Base-by-base conservation (phyloP, 495 filamentous ascomycete genomes). In the Cladorrhinum samala region DNA sequence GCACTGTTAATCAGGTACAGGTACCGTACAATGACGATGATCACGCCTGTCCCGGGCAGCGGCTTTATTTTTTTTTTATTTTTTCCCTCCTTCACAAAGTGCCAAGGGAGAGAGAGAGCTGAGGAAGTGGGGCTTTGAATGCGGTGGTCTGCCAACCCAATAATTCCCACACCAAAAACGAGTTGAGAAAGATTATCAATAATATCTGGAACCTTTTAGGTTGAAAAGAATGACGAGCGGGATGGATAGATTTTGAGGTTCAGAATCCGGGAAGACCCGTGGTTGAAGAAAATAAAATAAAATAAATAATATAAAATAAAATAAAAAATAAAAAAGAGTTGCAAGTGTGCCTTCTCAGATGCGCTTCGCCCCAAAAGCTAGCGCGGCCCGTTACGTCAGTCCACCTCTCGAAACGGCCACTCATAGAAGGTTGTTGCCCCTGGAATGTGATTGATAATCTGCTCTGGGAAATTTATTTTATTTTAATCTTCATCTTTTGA, bases 361-460 rank as follows among this genome's bases (percentile, higher is more conserved):
- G 30, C 45, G 50, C 63, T 59, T 52, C 63, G 63, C 63, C 63
- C 38, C 63, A 56, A 51, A 40, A 46, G 55, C 49, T 54, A 37
- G 48, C 58, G 63, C 61, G 64, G 61, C 58, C 37, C 17, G 54
- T 67, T 67, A 67, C 64, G 64, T 59, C 52, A 55, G 50, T 56
- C 27, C 17, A 27, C 17, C 19, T 36, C 23, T 20, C 16, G 42
- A 50, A 50, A 50, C 20, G 38, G 36, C 36, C 33, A 17, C 24
- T 33, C 27, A 17, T 24, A 25, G 23, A 9, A 11, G 27, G 27
- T 11, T 11, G 27, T 33, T 33, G 5, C 6, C 27, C 27, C 27
- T 33, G 27, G 27, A 33, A 11, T 33, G 5, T 33, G 11, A 33
- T 33, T 11, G 27, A 11, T 11, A 33, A n/a, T n/a, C 39, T 41